A percentile compares a stretch with the other conserved stretches of the same genome.
These are phyloP conservation scores for Leishmania tropica DNA, from an alignment of 208 protist genomes.

Conservation along the genomic window DNA sequence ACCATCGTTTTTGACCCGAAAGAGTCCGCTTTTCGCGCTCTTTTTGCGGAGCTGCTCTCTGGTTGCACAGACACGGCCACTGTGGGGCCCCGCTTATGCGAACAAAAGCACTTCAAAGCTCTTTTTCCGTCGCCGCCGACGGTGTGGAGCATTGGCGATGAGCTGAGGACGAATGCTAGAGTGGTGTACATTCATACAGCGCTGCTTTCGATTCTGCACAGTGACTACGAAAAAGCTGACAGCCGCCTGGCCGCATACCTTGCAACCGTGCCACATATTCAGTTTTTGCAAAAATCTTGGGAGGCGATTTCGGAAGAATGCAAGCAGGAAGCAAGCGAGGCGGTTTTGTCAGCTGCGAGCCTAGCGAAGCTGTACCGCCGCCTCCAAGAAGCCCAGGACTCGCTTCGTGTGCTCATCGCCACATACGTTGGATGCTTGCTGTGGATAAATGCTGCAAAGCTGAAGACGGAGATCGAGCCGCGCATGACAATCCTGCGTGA, in stretches of 20 bases:
- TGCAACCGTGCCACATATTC: slow-evolving; percentile 81
- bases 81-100: slow-evolving; percentile 62
- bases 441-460: slow-evolving; percentile 91
- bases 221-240: slow-evolving; percentile 85
- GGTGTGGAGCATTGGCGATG: slow-evolving; percentile 75
- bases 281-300: slow-evolving; percentile 90
- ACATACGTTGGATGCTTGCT: slow-evolving; percentile 88
- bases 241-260: slow-evolving; percentile 79
- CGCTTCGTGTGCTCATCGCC: slow-evolving; percentile 85
- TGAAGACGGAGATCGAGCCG: slow-evolving; percentile 90
- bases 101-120: slow-evolving; percentile 79
- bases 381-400: slow-evolving; percentile 82
- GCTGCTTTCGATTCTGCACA: slow-evolving; percentile 63
- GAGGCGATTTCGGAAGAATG: slow-evolving; percentile 69
- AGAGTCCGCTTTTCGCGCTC: slow-evolving; percentile 51
- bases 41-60: slow-evolving; percentile 65
- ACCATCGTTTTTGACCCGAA: slow-evolving; percentile 82
- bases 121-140: slow-evolving; percentile 80
- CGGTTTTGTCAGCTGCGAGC: slow-evolving; percentile 49
- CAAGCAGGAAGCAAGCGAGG: slow-evolving; percentile 67
- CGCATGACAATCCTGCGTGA: slow-evolving; percentile 79
- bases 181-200: slow-evolving; percentile 60
- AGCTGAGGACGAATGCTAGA: slow-evolving; percentile 71
- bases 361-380: slow-evolving; percentile 78
- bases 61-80: slow-evolving; percentile 72